A percentile compares a stretch with the other conserved stretches of the same genome.
These are phyloP conservation scores for Apiospora malaysiana DNA, from an alignment of 2,329 filamentous ascomycete genomes.

Conservation along the genomic window DNA sequence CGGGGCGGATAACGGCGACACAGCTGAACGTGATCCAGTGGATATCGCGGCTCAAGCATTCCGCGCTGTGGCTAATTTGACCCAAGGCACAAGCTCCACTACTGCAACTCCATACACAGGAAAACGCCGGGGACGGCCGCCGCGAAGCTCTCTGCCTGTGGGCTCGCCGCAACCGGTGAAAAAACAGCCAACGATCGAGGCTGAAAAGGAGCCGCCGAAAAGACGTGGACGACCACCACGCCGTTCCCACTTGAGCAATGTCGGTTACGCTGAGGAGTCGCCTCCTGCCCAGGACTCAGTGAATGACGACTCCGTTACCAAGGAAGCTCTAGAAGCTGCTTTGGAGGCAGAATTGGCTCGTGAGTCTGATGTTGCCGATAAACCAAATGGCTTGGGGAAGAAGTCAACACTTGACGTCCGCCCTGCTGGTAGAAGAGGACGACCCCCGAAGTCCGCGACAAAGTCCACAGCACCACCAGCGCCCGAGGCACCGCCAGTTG, in stretches of 20 bases:
- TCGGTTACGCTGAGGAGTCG: constrained; percentile 31
- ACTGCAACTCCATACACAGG: constrained; percentile 29
- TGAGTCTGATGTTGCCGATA: constrained; percentile 31
- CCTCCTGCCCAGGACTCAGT: constrained; percentile 34
- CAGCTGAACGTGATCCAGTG: constrained; percentile 21
- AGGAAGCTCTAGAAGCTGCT: constrained; percentile 35
- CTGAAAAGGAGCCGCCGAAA: constrained; percentile 28
- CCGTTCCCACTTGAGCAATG: constrained; percentile 36
- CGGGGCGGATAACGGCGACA: constrained; percentile 26
- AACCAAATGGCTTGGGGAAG: constrained; percentile 18
- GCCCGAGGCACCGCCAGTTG: constrained; percentile 25
- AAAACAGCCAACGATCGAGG: background rate
- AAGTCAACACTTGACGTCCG: constrained; percentile 20
- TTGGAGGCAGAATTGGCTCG: constrained; percentile 45
- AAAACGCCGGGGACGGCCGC: constrained; percentile 39
- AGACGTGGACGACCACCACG: constrained; percentile 38
- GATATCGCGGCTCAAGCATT: constrained; percentile 46
- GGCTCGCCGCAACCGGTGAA: background rate
- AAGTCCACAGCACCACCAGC: constrained; percentile 23
- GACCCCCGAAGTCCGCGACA: constrained; percentile 37
- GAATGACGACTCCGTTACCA: constrained; percentile 26
- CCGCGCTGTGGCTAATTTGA: constrained; percentile 44
- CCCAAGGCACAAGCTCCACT: constrained; percentile 34
- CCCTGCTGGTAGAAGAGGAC: constrained; percentile 32
- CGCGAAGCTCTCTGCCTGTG: constrained; percentile 29